Evolutionary conservation across 2,329 filamentous ascomycete species (phyloP).

Genomic region (Elsinoe batatas): DNA sequence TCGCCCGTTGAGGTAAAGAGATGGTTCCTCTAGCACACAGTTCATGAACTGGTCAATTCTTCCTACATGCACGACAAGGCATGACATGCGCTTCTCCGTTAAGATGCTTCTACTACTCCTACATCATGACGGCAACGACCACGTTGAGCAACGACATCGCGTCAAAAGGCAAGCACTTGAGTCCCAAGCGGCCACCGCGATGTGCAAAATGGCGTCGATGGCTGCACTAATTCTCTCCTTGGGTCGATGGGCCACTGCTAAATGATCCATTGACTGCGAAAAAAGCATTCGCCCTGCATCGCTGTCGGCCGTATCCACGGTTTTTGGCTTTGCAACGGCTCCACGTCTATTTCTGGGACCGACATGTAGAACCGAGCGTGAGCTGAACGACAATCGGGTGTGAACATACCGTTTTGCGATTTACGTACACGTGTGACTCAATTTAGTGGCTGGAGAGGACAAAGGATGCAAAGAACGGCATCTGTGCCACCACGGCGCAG

Average conservation of each 20-base stretch:
- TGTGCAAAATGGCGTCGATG: not conserved
- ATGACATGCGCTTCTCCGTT: not conserved
- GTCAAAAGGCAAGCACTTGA: not conserved
- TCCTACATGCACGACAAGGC: not conserved
- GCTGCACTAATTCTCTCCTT: conserved; percentile 5
- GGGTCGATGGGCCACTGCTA: conserved; percentile 2
- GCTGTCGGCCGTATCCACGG: conserved; percentile 3
- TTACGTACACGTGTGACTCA: not conserved
- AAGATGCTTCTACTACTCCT: not conserved
- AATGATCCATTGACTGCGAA: conserved; percentile 3
- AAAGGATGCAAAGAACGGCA: not conserved
- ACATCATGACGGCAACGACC: conserved; percentile 2
- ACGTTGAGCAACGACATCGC: not conserved
- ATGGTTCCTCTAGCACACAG: not conserved
- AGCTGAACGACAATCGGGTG: not conserved
- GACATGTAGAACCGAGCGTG: conserved; percentile 4
- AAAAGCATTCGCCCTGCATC: conserved; percentile 11
- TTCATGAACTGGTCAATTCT: not conserved
- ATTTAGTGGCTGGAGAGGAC: not conserved
- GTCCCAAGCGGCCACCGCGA: not conserved
- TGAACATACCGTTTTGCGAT: not conserved
- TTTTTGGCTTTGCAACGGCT: not conserved
- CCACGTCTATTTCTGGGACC: not conserved
- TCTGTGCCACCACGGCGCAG: not conserved
- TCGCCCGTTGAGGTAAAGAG: not conserved